These are phyloP conservation scores for Hamamelis virginiana DNA, from an alignment of 164 flowering plant genomes.

Conservation along the genomic window DNA sequence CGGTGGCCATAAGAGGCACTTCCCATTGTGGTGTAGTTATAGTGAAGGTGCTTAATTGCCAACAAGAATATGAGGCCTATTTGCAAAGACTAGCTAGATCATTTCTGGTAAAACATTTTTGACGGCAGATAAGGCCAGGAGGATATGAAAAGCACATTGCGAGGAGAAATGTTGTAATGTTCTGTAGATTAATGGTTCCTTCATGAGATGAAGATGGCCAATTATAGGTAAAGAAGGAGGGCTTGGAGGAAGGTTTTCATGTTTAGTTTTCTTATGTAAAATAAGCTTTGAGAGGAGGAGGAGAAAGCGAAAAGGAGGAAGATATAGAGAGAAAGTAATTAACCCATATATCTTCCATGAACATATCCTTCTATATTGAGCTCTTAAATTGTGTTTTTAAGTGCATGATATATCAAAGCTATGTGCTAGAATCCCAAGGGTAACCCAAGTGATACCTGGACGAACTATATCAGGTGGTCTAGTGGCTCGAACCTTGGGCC, in stretches of 20 bases:
- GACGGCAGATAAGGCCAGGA: slow-evolving; percentile 4
- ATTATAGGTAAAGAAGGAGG: slow-evolving; percentile 7
- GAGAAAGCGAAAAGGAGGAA: not conserved
- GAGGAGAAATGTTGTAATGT: not conserved
- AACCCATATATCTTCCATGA: not conserved
- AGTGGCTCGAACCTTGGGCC: no score
- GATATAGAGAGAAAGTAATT: not conserved
- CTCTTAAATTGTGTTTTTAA: no score
- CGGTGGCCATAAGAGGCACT: not conserved
- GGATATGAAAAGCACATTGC: not conserved
- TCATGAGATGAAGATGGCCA: slow-evolving; percentile 13
- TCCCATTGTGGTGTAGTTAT: not conserved
- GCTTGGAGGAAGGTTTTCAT: not conserved
- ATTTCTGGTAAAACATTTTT: slow-evolving; percentile 4
- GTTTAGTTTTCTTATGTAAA: not conserved
- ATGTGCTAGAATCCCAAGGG: no score
- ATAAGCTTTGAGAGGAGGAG: not conserved
- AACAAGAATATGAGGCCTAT: not conserved
- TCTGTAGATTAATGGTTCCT: slow-evolving; percentile 3
- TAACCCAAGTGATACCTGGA: no score
- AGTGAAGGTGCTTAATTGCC: not conserved
- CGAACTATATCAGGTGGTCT: no score
- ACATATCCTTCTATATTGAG: no score
- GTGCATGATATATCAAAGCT: no score
- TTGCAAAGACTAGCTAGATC: slow-evolving; percentile 8